These are phyloP conservation scores for Trichoderma sp. DNA, from an alignment of 2,329 filamentous ascomycete species.

Conservation along the genomic window DNA sequence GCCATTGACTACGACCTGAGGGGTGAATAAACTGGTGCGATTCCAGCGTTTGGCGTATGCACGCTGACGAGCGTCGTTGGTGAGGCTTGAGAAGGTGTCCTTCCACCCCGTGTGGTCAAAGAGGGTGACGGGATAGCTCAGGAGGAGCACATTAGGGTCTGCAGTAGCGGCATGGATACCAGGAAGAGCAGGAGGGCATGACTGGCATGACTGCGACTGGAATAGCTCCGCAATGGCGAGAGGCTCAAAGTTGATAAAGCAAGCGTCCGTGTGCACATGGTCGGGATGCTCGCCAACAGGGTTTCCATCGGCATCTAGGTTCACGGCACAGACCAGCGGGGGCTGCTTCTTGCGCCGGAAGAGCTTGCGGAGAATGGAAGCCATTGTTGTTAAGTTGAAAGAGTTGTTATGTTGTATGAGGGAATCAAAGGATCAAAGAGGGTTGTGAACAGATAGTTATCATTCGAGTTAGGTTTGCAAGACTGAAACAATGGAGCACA, in stretches of 20 bases:
- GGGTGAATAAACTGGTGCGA: constrained; percentile 3
- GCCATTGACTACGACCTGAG: constrained; percentile 4
- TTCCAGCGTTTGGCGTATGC: constrained; percentile 11
- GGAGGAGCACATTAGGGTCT: constrained; percentile 12
- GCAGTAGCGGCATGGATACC: constrained; percentile 14
- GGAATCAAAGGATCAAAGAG: not conserved
- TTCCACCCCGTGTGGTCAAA: constrained; percentile 18
- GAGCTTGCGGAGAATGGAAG: constrained; percentile 11
- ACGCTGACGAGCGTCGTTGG: constrained; percentile 4
- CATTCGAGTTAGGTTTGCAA: not conserved
- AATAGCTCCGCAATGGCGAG: constrained; percentile 15
- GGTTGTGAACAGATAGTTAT: not conserved
- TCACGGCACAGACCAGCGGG: constrained; percentile 12
- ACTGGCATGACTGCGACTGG: constrained; percentile 13
- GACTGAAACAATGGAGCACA: not conserved
- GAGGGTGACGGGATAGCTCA: constrained; percentile 12
- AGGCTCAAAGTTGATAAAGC: constrained; percentile 12
- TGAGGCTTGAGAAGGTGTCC: constrained; percentile 11
- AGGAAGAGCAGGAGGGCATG: constrained; percentile 1
- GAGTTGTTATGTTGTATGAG: not conserved
- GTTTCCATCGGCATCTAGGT: constrained; percentile 6
- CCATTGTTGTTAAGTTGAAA: not conserved
- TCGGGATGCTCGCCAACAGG: constrained; percentile 14
- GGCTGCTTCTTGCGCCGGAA: constrained; percentile 14
- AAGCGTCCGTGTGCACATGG: constrained; percentile 11